A percentile compares a stretch with the other conserved stretches of the same genome.
phyloP scores from a whole-genome alignment of 352 stramenopile species.

The Pythium coloratum region DNA sequence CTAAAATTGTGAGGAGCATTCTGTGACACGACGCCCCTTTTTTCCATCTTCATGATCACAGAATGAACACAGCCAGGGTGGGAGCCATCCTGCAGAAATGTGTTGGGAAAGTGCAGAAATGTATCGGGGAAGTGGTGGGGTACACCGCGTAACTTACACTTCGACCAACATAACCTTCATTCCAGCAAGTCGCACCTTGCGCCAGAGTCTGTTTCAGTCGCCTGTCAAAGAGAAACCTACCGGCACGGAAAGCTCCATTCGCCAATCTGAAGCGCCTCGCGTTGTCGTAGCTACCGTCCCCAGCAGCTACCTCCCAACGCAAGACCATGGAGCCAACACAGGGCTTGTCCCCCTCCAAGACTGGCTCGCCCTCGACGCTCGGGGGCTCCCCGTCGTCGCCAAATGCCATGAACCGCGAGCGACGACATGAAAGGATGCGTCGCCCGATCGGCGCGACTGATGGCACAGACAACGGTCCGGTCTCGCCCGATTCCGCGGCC shows the following conservation, averaged over 20 bases:
- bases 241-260: slow-evolving; percentile 3
- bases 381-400: slow-evolving; percentile 13
- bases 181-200: not conserved
- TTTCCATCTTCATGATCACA: slow-evolving; percentile 15
- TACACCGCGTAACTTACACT: not conserved
- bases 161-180: not conserved
- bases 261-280: slow-evolving; percentile 14
- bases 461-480: slow-evolving; percentile 3
- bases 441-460: slow-evolving; percentile 9
- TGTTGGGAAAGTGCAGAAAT: not conserved
- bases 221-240: not conserved
- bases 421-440: not conserved
- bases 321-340: not conserved
- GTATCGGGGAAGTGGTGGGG: not conserved
- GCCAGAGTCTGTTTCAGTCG: not conserved
- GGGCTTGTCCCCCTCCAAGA: slow-evolving; percentile 17
- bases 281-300: not conserved
- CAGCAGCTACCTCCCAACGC: not conserved
- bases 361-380: slow-evolving; percentile 21
- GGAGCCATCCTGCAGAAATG: not conserved
- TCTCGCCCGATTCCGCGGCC: slow-evolving; percentile 20
- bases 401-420: not conserved
- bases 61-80: slow-evolving; percentile 5
- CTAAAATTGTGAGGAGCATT: slow-evolving; percentile 2
- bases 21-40: slow-evolving; percentile 4